Evolutionary conservation across 495 filamentous ascomycete species (phyloP), one percentile per base, ranked within the genome.

Genomic region (Penicillium coffeae): DNA sequence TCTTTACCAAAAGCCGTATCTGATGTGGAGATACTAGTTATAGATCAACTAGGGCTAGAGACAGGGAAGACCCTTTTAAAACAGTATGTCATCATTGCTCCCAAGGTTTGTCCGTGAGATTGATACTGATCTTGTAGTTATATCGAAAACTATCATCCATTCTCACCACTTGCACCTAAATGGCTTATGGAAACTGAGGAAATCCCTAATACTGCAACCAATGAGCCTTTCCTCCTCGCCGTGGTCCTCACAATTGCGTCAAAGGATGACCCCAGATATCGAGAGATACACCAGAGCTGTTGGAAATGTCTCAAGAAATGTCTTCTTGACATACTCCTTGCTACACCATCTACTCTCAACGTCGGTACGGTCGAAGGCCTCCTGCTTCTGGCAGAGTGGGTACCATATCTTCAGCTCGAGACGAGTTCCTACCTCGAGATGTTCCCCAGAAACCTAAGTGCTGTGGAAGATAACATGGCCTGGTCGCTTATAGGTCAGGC

Each of bases 401-500:
- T 46, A 12, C 52, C 42, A 3, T 16, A 40, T 32, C 46, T 39
- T 8, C 20, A 40, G 12, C 16, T 15, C 2, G n/a, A 46, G 18
- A 38, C 15, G 8, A 42, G 47, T 33, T 35, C 45, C 22, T 34
- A 35, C 7, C 27, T 39, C 8, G 46, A 21, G n/a, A 21, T 21
- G 10, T 16, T 21, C 1, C 30, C 52, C n/a, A n/a, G n/a, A n/a
- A n/a, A n/a, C n/a, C n/a, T n/a, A n/a, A n/a, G 3, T n/a, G n/a
- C n/a, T n/a, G n/a, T n/a, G n/a, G n/a, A n/a, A n/a, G n/a, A n/a
- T n/a, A n/a, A n/a, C n/a, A n/a, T n/a, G n/a, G n/a, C n/a, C n/a
- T 55, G 47, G 52, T 46, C 38, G 3, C 22, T 55, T 8, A 38
- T 55, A n/a, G 52, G 52, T 1, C 30, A 42, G 18, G 52, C 47